Percentiles rank a stretch among this genome's conserved stretches.
These are phyloP conservation scores for Urostyla sp. DNA, from an alignment of 73 alveolate species.

Conservation along the genomic window DNA sequence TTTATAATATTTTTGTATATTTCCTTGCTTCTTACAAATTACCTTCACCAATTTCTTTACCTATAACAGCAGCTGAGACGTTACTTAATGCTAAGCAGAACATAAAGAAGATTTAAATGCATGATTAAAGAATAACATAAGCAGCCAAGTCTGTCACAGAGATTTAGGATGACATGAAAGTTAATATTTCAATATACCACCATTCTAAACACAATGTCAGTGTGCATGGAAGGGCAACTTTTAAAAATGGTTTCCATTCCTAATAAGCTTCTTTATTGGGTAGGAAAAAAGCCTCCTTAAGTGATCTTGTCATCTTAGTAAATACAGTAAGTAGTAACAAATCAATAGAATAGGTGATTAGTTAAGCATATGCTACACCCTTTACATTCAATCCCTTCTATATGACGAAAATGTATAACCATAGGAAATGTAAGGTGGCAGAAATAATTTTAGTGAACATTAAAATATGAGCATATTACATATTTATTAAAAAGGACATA, in stretches of 20 bases:
- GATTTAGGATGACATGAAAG: slow-evolving; percentile 42
- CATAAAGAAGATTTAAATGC: too few species aligned
- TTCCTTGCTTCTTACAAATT: too few species aligned
- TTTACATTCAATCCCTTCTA: background rate
- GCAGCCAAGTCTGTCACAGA: slow-evolving; percentile 53
- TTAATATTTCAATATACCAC: slow-evolving; percentile 46
- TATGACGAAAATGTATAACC: slow-evolving; percentile 9
- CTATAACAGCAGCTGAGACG: too few species aligned
- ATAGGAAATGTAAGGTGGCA: background rate
- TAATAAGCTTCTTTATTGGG: slow-evolving; percentile 29
- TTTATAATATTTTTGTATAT: too few species aligned
- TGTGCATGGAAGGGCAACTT: slow-evolving; percentile 46
- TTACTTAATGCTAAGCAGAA: too few species aligned
- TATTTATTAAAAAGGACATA: background rate
- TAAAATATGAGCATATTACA: background rate
- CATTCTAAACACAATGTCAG: slow-evolving; percentile 58
- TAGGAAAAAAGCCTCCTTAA: slow-evolving; percentile 27
- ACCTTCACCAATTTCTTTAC: too few species aligned
- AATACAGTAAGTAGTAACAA: background rate
- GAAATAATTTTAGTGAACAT: background rate
- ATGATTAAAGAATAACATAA: slow-evolving; percentile 47
- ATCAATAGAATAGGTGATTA: background rate
- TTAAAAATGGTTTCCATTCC: slow-evolving; percentile 17
- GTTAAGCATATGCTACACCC: background rate
- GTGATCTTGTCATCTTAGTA: background rate